These are phyloP conservation scores for Omphalea diandra DNA, from an alignment of 441 rosid species.

Conservation along the genomic window DNA sequence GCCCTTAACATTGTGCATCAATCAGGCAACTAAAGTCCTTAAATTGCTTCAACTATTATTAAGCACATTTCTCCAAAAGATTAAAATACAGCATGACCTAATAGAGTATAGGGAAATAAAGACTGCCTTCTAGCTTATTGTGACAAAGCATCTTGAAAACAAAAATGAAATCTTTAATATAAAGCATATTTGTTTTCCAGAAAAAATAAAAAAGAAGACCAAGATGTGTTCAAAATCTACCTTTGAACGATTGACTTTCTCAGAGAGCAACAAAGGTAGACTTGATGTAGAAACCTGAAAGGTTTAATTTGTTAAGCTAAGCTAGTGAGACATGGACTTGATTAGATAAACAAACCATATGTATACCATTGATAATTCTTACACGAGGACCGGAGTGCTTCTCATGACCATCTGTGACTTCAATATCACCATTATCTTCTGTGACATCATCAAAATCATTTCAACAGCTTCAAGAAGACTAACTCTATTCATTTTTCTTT, in stretches of 20 bases:
- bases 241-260: slow-evolving; percentile 85
- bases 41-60: not conserved
- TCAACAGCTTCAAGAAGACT: slow-evolving; percentile 6
- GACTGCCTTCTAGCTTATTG: not conserved
- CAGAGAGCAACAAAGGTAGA: slow-evolving; percentile 84
- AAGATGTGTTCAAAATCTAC: slow-evolving; percentile 33
- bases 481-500: slow-evolving; percentile 29
- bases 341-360: slow-evolving; percentile 19
- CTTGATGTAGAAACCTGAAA: slow-evolving; percentile 69
- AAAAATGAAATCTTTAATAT: slow-evolving; percentile 5
- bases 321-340: slow-evolving; percentile 21
- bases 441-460: slow-evolving; percentile 27
- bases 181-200: slow-evolving; percentile 1
- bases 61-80: not conserved
- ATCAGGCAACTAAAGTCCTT: not conserved
- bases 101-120: not conserved
- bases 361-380: slow-evolving; percentile 32
- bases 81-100: not conserved
- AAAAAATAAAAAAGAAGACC: slow-evolving; percentile 1
- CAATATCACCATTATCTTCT: slow-evolving; percentile 46
- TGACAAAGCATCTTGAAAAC: slow-evolving; percentile 10
- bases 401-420: slow-evolving; percentile 47
- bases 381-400: slow-evolving; percentile 56
- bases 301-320: slow-evolving; percentile 26
- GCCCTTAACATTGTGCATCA: no score